Evolutionary conservation across 768 basidiomycete species (phyloP).

Genomic region (Boletales sp.): DNA sequence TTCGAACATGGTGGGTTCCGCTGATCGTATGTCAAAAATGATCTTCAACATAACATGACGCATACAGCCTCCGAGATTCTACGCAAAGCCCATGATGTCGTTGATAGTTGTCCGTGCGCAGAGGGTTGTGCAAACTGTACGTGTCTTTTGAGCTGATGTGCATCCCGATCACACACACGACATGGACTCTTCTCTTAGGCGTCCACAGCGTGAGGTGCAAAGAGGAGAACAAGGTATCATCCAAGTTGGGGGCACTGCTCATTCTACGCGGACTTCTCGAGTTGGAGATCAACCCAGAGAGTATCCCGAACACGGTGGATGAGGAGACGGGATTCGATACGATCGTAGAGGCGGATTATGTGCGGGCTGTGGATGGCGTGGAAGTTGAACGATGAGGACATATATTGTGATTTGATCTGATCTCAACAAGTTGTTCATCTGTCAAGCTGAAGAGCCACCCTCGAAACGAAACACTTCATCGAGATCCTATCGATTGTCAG

Average conservation of each 20-base stretch:
- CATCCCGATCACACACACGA: not conserved
- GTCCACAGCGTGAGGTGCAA: slow-evolving; percentile 62
- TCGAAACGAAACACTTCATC: slow-evolving; percentile 76
- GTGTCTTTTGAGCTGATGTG: slow-evolving; percentile 11
- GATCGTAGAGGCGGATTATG: slow-evolving; percentile 49
- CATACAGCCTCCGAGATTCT: slow-evolving; percentile 54
- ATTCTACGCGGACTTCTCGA: slow-evolving; percentile 61
- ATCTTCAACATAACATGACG: not conserved
- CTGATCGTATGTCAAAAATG: not conserved
- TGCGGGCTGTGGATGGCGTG: slow-evolving; percentile 43
- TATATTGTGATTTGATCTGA: not conserved
- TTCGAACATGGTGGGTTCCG: slow-evolving; percentile 69
- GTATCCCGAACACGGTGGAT: slow-evolving; percentile 33
- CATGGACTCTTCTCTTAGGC: slow-evolving; percentile 39
- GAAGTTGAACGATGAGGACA: slow-evolving; percentile 38
- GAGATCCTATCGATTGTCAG: slow-evolving; percentile 34
- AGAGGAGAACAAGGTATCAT: slow-evolving; percentile 68
- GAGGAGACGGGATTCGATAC: slow-evolving; percentile 40
- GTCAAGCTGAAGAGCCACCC: slow-evolving; percentile 25
- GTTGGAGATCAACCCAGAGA: slow-evolving; percentile 36
- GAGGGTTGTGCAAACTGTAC: slow-evolving; percentile 71
- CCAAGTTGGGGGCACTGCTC: slow-evolving; percentile 71
- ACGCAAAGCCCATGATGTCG: slow-evolving; percentile 49
- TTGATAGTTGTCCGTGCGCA: slow-evolving; percentile 62
- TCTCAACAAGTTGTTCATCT: too few species aligned